Conservation (phyloP, 164 flowering plant species). For the Vitis rupestris region DNA sequence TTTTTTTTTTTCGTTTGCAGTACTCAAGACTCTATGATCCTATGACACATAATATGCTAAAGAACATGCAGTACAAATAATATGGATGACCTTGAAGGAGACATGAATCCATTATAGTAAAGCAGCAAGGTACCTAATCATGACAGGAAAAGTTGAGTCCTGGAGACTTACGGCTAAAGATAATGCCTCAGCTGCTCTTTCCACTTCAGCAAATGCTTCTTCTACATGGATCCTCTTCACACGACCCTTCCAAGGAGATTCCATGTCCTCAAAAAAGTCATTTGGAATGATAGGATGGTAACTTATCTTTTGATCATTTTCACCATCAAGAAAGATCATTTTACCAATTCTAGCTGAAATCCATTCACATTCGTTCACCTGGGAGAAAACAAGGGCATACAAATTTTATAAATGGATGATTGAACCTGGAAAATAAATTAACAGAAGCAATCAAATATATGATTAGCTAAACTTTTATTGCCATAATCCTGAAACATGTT, state of each 20-base stretch:
- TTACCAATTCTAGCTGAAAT: constrained; percentile 60
- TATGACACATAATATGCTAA: no score
- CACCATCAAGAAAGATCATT: constrained; percentile 70
- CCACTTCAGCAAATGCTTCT: constrained; percentile 67
- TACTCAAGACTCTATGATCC: no score
- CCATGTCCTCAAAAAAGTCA: constrained; percentile 92
- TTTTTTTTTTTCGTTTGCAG: no score
- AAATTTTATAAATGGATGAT: background rate
- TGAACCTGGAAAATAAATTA: background rate
- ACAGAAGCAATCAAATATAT: background rate
- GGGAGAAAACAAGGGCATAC: constrained; percentile 2
- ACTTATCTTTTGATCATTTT: constrained; percentile 58
- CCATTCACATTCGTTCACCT: constrained; percentile 75
- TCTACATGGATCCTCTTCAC: constrained; percentile 79
- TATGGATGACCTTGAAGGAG: background rate
- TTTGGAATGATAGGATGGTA: constrained; percentile 53
- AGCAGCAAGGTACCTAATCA: background rate
- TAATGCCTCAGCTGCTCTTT: constrained; percentile 69
- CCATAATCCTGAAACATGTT: no score
- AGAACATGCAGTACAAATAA: no score
- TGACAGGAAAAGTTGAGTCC: constrained; percentile 3
- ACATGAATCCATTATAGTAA: background rate
- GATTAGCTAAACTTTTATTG: background rate
- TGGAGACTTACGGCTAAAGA: constrained; percentile 62
- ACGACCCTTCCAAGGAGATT: constrained; percentile 90